Evolutionary conservation across 148 eudicot genomes (phyloP).

Genomic region (Vaccinium vitisidaea): DNA sequence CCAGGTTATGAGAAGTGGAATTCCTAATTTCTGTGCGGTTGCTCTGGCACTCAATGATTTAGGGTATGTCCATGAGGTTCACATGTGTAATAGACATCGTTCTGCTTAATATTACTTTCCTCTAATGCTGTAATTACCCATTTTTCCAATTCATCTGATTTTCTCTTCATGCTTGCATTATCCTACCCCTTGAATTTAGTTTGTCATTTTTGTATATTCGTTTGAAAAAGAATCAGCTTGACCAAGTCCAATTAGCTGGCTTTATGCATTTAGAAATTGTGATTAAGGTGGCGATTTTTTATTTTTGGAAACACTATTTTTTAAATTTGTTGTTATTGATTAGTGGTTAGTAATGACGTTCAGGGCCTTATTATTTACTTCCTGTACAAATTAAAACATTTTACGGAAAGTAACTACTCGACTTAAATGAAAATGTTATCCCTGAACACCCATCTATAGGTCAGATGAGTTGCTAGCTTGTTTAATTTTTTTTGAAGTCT

Average conservation of each 20-base stretch:
- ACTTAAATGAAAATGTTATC: neutral
- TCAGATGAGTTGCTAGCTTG: conserved; percentile 4
- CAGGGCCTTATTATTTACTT: neutral
- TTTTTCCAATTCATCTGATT: neutral
- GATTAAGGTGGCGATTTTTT: neutral
- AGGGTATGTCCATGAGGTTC: conserved; percentile 56
- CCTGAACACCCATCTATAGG: neutral
- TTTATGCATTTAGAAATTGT: neutral
- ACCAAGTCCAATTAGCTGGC: conserved; percentile 4
- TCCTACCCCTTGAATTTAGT: neutral
- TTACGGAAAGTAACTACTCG: neutral
- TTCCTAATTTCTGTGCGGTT: conserved; percentile 98
- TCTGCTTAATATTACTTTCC: neutral
- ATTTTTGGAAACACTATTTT: neutral
- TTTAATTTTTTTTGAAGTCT: conserved; percentile 1
- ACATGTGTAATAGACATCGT: too few relatives aligned
- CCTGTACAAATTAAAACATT: neutral
- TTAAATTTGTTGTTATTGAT: neutral
- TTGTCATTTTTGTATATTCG: neutral
- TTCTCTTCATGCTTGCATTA: neutral
- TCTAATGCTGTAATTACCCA: neutral
- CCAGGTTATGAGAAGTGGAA: conserved; percentile 91
- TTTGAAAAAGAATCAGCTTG: neutral
- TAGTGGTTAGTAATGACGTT: neutral
- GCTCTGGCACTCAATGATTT: conserved; percentile 90